Base-by-base conservation (phyloP, 768 basidiomycete species). In the Lactarius trivialis region DNA sequence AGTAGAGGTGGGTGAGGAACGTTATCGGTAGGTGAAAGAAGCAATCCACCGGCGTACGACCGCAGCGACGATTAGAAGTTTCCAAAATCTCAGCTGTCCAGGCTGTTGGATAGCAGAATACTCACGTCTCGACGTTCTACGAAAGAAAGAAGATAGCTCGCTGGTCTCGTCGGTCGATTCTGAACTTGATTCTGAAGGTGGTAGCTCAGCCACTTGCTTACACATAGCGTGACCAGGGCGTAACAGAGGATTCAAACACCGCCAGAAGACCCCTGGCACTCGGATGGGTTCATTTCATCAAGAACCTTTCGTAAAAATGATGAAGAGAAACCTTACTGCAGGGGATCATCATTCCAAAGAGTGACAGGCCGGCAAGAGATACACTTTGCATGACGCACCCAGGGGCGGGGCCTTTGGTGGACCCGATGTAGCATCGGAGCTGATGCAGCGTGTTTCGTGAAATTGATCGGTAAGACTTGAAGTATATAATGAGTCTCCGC, bases 81-180 rank as follows among this genome's bases (percentile, higher is more conserved):
- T 41, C 11, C 7, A 39, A 34, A 28, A 28, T 21, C 30, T 60
- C 45, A 53, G 24, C 2, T n/a, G 19, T 32, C 28, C 17, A 43
- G 21, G 49, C 49, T 24, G 30, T 49, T 33, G 39, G 37, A 0
- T 15, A 32, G 14, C 1, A 49, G 5, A 7, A 11, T 60, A 64
- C 63, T 64, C 63, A 64, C 63, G 48, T 51, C 53, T 34, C 50
- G 58, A 55, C 3, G 54, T 64, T 48, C 53, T 30, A 39, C 26
- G 37, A 36, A 24, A 48, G 45, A 12, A 48, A 24, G 45, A 48
- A 48, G 45, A 48, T 48, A 48, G 4, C 21, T 48, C 50, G 48
- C 55, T 32, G 54, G 59, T 37, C 63, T 51, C 48, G 48, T 55
- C 53, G 5, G 54, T 51, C 32, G 37, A 50, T 59, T 34, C 15